Evolutionary conservation across 345 rosid species (phyloP).

Genomic region (Gossypium turneri): DNA sequence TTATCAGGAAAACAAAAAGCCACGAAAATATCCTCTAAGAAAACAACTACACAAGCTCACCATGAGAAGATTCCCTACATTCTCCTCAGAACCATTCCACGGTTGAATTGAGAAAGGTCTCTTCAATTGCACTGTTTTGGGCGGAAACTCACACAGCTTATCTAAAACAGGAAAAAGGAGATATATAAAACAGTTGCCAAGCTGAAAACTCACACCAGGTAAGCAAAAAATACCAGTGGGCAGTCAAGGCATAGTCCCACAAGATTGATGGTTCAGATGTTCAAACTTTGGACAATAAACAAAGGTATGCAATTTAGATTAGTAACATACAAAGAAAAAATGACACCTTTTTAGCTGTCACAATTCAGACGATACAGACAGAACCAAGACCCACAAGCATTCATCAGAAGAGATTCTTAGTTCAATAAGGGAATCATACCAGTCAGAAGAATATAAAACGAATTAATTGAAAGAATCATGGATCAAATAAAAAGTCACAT

Average conservation of each 20-base stretch:
- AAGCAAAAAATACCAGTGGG: too few species aligned
- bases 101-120: constrained; percentile 71
- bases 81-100: constrained; percentile 81
- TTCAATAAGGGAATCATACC: not conserved
- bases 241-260: too few species aligned
- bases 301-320: not conserved
- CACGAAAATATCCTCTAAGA: not conserved
- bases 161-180: constrained; percentile 39
- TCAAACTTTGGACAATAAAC: not conserved
- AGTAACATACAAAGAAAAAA: not conserved
- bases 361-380: not conserved
- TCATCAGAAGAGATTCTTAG: not conserved
- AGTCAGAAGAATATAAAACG: not conserved
- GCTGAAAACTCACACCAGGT: constrained; percentile 5
- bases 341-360: not conserved
- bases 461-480: not conserved
- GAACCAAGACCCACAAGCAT: not conserved
- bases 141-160: constrained; percentile 58
- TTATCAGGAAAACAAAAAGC: not conserved
- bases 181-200: constrained; percentile 4
- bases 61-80: constrained; percentile 84
- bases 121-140: constrained; percentile 53
- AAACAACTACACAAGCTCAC: constrained; percentile 39
- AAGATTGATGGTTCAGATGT: not conserved
- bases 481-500: not conserved